Conservation (phyloP, 305 asterid species). For the Galium porrigens region DNA sequence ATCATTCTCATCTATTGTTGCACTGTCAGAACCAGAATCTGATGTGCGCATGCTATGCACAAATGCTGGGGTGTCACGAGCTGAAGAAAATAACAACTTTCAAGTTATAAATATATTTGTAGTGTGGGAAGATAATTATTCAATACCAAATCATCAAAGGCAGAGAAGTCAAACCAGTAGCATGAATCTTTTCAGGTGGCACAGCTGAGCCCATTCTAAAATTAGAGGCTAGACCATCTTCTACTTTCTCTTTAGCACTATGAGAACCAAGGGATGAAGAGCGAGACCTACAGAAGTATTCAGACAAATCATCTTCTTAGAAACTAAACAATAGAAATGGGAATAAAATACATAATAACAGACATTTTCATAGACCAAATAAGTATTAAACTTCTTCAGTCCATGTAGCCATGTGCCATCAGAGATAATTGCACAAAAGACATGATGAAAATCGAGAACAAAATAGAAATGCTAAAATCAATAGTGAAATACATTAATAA, state of each 20-base stretch:
- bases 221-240: constrained; percentile 16
- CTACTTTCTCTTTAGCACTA: constrained; percentile 22
- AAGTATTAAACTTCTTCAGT: not conserved
- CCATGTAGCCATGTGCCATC: not conserved
- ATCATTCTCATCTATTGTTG: constrained; percentile 21
- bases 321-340: constrained; percentile 1
- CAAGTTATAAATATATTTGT: not conserved
- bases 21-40: constrained; percentile 17
- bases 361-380: not conserved
- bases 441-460: not conserved
- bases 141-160: constrained; percentile 1
- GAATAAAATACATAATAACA: not conserved
- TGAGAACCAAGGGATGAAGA: constrained; percentile 19
- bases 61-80: constrained; percentile 15
- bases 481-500: not conserved
- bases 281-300: constrained; percentile 8
- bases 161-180: constrained; percentile 20
- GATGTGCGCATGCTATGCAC: constrained; percentile 13
- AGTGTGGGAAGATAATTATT: not conserved
- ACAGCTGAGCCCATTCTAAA: constrained; percentile 14
- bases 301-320: not conserved
- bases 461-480: not conserved
- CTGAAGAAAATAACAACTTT: constrained; percentile 11
- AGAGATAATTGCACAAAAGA: not conserved
- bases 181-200: constrained; percentile 9